A percentile compares a stretch with the other conserved stretches of the same genome.
phyloP scores from a whole-genome alignment of 768 basidiomycete species.

The Lentinula detonsa region DNA sequence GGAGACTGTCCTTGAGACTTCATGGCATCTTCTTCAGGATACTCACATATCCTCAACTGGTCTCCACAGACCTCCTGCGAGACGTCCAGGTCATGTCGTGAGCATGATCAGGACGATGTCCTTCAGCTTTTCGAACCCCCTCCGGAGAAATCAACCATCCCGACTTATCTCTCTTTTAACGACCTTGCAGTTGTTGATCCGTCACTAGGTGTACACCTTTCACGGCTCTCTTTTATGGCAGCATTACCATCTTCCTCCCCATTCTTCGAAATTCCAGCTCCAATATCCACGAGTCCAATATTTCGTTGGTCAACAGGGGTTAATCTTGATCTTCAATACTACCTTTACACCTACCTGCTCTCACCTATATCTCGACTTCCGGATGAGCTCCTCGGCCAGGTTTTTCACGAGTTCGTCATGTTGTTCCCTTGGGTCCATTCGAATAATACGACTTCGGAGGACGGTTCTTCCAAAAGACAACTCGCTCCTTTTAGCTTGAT shows the following conservation, averaged over 20 bases:
- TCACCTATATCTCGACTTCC: not conserved
- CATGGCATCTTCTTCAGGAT: not conserved
- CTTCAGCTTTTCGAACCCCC: not conserved
- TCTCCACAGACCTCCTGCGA: not conserved
- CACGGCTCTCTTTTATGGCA: not conserved
- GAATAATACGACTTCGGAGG: not conserved
- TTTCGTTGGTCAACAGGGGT: not conserved
- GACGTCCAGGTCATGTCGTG: not conserved
- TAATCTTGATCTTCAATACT: not conserved
- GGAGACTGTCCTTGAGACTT: not conserved
- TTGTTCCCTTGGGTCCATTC: not conserved
- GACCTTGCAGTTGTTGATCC: not conserved
- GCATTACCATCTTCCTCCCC: not conserved
- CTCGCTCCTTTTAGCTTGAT: not conserved
- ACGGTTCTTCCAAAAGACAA: not conserved
- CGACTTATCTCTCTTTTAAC: not conserved
- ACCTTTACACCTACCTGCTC: too few species aligned
- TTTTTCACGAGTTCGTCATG: not conserved
- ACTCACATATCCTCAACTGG: too few species aligned
- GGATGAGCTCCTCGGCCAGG: not conserved
- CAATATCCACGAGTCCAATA: not conserved
- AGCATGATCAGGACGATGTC: not conserved
- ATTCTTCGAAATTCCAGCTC: not conserved
- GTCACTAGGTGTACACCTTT: not conserved
- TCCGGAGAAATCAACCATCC: not conserved